These are phyloP conservation scores for Sphagnum tenellum DNA, from an alignment of 225 moss, liverwort and hornwort genomes.

Conservation along the genomic window DNA sequence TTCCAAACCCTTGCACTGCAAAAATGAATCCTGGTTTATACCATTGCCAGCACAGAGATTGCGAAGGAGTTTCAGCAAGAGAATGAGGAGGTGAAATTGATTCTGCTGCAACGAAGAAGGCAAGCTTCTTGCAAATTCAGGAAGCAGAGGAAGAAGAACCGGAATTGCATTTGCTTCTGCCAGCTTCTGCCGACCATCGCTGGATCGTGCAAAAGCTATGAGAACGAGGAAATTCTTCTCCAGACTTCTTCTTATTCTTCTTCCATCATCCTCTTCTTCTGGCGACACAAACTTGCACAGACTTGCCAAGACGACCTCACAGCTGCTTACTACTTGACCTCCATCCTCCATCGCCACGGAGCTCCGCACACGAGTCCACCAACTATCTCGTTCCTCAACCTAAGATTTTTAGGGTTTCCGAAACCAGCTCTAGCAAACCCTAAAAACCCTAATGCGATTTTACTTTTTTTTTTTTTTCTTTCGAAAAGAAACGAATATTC, in stretches of 20 bases:
- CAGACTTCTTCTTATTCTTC: neutral
- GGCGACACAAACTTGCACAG: too few relatives aligned
- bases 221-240: slow-evolving; percentile 31
- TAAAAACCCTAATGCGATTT: too few relatives aligned
- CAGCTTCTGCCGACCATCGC: slow-evolving; percentile 50
- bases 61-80: slow-evolving; percentile 53
- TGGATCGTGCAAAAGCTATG: slow-evolving; percentile 37
- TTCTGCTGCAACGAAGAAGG: neutral
- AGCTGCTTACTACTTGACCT: too few relatives aligned
- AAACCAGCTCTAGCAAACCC: too few relatives aligned
- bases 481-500: too few relatives aligned
- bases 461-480: too few relatives aligned
- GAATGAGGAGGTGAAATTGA: slow-evolving; percentile 9
- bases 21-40: slow-evolving; percentile 54
- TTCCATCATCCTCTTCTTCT: too few relatives aligned
- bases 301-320: too few relatives aligned
- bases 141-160: slow-evolving; percentile 23
- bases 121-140: slow-evolving; percentile 1
- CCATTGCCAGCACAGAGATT: slow-evolving; percentile 76
- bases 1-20: slow-evolving; percentile 24
- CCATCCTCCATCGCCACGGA: too few relatives aligned
- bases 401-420: too few relatives aligned
- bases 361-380: too few relatives aligned
- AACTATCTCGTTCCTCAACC: too few relatives aligned
- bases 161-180: slow-evolving; percentile 31